Evolutionary conservation across 768 basidiomycete species (phyloP), one percentile per base, ranked within the genome.

Genomic region (Pleurotus tuoliensis): DNA sequence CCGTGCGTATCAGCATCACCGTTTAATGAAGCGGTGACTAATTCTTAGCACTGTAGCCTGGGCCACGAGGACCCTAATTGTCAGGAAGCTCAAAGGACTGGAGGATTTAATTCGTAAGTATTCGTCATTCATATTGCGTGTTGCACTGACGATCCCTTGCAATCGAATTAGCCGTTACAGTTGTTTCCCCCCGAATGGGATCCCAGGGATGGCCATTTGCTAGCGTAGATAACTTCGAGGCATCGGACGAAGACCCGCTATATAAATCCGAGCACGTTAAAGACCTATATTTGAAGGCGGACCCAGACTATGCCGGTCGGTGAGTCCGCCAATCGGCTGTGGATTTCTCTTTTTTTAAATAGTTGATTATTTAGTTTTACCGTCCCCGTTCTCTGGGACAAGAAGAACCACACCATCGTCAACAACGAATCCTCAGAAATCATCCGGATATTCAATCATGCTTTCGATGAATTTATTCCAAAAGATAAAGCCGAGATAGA

Each of bases 341-440:
- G 22, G 25, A 55, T 37, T 37, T 20, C 1, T 9, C n/a, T 53
- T 53, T 5, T 34, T 27, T 18, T 51, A 16, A 16, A 18, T 22
- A 3, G n/a, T 50, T 22, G 39, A 41, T 46, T 15, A 13, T 41
- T 11, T 55, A 84, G 89, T 39, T 93, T 92, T 76, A 94, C 93
- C 1, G 91, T 94, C 7, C 94, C 94, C 4, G 72, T 93, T 34
- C 77, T 99, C 4, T 99, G 93, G 92, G 97, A 98, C 73, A 95
- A 86, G 76, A 91, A 95, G 69, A 74, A 67, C 43, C 73, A 87
- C 45, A 89, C 88, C 40, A 89, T 98, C 62, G 97, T 99, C 57
- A 98, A 94, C 76, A 98, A 98, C 68, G 96, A 99, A 67, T 88
- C 86, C 61, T 86, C 90, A 2, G 96, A 98, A 73, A 94, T 98